Percentiles rank a stretch among this genome's conserved stretches.
Evolutionary conservation across 2,329 filamentous ascomycete species (phyloP).

Genomic region (Pseudopyrenochaeta lycopersici): DNA sequence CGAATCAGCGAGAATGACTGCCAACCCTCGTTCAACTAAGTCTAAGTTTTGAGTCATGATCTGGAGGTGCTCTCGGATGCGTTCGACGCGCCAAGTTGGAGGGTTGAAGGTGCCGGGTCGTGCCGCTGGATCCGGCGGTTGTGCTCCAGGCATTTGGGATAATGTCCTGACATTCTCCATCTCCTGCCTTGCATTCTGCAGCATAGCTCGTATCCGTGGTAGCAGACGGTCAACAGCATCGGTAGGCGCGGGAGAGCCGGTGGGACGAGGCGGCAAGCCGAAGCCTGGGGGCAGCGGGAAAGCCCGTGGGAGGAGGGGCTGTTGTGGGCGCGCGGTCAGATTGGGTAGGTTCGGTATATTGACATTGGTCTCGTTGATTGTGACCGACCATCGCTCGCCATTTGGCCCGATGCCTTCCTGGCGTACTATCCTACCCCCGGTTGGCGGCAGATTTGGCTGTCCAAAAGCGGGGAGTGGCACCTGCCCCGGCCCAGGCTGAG

Average conservation of each 20-base stretch:
- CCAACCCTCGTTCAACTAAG: constrained; percentile 36
- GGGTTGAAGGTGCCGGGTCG: constrained; percentile 4
- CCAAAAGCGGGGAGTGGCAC: not conserved
- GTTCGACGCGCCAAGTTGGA: constrained; percentile 41
- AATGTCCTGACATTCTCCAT: constrained; percentile 42
- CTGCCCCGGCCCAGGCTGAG: constrained; percentile 3
- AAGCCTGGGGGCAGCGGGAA: constrained; percentile 33
- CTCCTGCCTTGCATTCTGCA: constrained; percentile 40
- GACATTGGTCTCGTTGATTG: constrained; percentile 57
- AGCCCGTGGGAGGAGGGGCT: constrained; percentile 20
- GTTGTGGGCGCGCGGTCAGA: constrained; percentile 19
- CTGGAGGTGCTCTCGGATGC: constrained; percentile 35
- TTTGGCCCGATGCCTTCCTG: constrained; percentile 62
- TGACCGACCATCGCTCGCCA: constrained; percentile 63
- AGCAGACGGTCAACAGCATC: constrained; percentile 29
- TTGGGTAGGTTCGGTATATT: constrained; percentile 25
- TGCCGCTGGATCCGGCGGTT: constrained; percentile 8
- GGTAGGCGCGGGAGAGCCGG: constrained; percentile 15
- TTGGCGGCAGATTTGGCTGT: constrained; percentile 24
- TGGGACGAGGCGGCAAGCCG: constrained; percentile 23
- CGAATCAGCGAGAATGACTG: constrained; percentile 30
- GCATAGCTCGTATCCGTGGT: constrained; percentile 26
- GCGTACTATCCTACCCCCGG: constrained; percentile 54
- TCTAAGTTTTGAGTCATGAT: constrained; percentile 35
- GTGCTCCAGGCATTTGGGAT: constrained; percentile 17